phyloP scores from a whole-genome alignment of 352 stramenopile genomes.

The Phytophthora niederhauseri region DNA sequence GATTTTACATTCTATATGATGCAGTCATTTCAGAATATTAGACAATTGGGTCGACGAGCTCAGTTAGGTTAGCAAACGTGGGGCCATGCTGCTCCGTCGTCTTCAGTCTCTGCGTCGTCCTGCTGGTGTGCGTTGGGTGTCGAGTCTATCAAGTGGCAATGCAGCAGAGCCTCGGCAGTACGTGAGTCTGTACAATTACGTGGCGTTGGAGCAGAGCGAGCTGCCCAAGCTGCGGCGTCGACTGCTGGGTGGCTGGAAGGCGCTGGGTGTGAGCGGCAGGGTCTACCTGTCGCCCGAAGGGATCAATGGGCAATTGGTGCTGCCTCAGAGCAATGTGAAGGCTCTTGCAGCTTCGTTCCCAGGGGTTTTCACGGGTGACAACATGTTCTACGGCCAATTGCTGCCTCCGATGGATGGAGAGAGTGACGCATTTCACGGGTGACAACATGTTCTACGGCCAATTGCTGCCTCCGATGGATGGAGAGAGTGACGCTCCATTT shows the following conservation, averaged over 20 bases:
- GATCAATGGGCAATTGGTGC: conserved; percentile 94
- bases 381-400: conserved; percentile 25
- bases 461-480: conserved; percentile 3
- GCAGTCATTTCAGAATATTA: conserved; percentile 11
- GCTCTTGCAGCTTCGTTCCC: conserved; percentile 23
- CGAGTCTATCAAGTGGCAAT: conserved; percentile 5
- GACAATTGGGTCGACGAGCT: conserved; percentile 8
- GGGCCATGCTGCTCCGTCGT: conserved; percentile 19
- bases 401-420: background rate
- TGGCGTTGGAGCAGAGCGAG: conserved; percentile 31
- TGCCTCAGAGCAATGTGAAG: conserved; percentile 82
- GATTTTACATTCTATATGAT: background rate
- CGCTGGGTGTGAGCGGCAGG: conserved; percentile 53
- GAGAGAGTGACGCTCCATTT: conserved; percentile 41
- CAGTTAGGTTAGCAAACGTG: conserved; percentile 5
- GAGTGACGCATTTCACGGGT: conserved; percentile 17
- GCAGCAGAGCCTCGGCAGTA: conserved; percentile 33
- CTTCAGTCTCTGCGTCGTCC: conserved; percentile 7
- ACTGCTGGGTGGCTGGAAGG: conserved; percentile 45
- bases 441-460: conserved; percentile 23
- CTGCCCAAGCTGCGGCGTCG: conserved; percentile 39
- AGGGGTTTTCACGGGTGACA: conserved; percentile 9
- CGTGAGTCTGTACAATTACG: conserved; percentile 59
- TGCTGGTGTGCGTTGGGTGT: conserved; percentile 2
- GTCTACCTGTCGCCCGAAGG: conserved; percentile 94